Percentiles rank a stretch among this genome's conserved stretches.
These are phyloP conservation scores for Hymenoscyphus albidus DNA, from an alignment of 2,329 filamentous ascomycete species.

Conservation along the genomic window DNA sequence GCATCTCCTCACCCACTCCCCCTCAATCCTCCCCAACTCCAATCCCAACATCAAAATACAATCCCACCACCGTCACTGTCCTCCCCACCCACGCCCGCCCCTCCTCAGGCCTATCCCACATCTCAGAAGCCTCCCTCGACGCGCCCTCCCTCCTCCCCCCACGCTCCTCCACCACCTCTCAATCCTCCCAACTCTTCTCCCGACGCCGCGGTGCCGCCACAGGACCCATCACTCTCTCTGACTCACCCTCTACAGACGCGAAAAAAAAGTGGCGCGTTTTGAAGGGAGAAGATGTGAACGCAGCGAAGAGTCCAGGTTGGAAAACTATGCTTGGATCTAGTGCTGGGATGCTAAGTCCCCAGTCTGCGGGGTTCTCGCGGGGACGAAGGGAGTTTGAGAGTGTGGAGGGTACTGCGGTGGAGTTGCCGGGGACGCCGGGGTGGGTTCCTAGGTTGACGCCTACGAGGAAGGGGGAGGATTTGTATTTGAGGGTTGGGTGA, in stretches of 20 bases:
- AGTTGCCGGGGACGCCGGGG: slow-evolving; percentile 47
- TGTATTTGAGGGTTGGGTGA: slow-evolving; percentile 56
- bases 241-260: slow-evolving; percentile 37
- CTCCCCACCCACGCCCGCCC: not conserved
- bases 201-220: slow-evolving; percentile 7
- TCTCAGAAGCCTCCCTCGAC: slow-evolving; percentile 3
- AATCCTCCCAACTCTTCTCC: slow-evolving; percentile 1
- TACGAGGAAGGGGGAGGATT: slow-evolving; percentile 60
- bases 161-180: slow-evolving; percentile 7
- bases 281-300: slow-evolving; percentile 23
- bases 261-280: slow-evolving; percentile 28
- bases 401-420: slow-evolving; percentile 13
- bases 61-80: slow-evolving; percentile 1
- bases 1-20: not conserved
- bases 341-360: not conserved
- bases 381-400: slow-evolving; percentile 15
- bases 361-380: slow-evolving; percentile 3
- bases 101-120: slow-evolving; percentile 8
- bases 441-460: slow-evolving; percentile 66
- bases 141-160: slow-evolving; percentile 2
- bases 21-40: not conserved
- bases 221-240: slow-evolving; percentile 44
- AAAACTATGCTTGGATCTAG: slow-evolving; percentile 22
- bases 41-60: not conserved
- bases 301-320: slow-evolving; percentile 29